Conservation (phyloP, 1,284 basidiomycete species). For the Blastosporella zonata region DNA sequence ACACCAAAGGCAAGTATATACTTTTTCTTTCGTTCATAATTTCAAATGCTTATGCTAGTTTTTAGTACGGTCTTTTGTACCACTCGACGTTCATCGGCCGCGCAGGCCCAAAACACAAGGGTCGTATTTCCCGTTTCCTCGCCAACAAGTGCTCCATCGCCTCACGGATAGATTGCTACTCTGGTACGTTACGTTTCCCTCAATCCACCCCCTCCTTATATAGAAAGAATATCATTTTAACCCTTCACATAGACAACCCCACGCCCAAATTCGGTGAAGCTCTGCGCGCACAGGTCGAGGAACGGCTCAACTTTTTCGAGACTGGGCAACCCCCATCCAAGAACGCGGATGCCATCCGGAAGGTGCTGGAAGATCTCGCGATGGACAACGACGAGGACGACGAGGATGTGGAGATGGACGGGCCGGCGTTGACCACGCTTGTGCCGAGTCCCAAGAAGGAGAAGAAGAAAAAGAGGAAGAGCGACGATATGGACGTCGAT, state of each 20-base stretch:
- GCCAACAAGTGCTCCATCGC: slow-evolving; percentile 99
- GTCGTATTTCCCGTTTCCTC: slow-evolving; percentile 95
- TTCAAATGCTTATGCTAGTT: slow-evolving; percentile 5
- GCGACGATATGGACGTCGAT: slow-evolving; percentile 61
- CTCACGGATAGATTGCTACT: slow-evolving; percentile 96
- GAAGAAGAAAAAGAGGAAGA: slow-evolving; percentile 62
- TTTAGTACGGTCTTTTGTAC: slow-evolving; percentile 88
- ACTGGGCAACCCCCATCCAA: slow-evolving; percentile 80
- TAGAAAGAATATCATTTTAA: slow-evolving; percentile 4
- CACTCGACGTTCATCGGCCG: slow-evolving; percentile 96
- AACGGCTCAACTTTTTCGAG: slow-evolving; percentile 94
- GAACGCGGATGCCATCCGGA: slow-evolving; percentile 86
- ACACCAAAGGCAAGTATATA: slow-evolving; percentile 80
- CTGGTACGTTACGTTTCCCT: slow-evolving; percentile 47
- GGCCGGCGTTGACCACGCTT: slow-evolving; percentile 51
- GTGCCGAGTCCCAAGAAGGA: slow-evolving; percentile 56
- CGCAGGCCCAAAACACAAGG: slow-evolving; percentile 95
- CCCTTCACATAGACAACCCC: slow-evolving; percentile 66
- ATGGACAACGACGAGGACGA: slow-evolving; percentile 66
- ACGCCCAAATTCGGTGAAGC: slow-evolving; percentile 96
- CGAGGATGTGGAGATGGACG: slow-evolving; percentile 59
- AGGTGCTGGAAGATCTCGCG: slow-evolving; percentile 80
- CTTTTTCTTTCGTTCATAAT: background rate
- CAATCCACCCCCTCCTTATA: background rate
- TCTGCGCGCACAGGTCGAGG: slow-evolving; percentile 91